Conservation (phyloP, 2,329 filamentous ascomycete genomes). For the Microdochium trichocladiopsis region DNA sequence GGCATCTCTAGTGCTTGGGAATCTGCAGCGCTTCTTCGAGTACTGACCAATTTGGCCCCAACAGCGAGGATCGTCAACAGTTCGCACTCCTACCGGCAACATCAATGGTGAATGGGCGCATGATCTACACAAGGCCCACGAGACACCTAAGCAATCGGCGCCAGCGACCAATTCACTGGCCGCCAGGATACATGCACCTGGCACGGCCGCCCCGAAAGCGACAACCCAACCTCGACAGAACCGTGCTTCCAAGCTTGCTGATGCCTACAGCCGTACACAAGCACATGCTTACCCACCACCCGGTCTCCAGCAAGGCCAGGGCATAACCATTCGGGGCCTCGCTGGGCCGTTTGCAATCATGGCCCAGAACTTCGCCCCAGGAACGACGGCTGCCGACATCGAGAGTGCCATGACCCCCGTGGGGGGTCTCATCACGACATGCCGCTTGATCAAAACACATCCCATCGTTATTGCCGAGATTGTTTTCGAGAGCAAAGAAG, state of each 20-base stretch:
- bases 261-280: conserved; percentile 31
- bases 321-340: conserved; percentile 66
- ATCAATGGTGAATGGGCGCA: conserved; percentile 66
- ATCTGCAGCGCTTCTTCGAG: conserved; percentile 8
- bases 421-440: conserved; percentile 62
- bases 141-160: conserved; percentile 10
- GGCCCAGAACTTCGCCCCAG: conserved; percentile 75
- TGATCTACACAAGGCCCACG: conserved; percentile 50
- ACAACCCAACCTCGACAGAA: conserved; percentile 17
- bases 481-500: conserved; percentile 63
- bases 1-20: conserved; percentile 12
- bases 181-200: conserved; percentile 35
- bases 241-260: conserved; percentile 33
- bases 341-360: conserved; percentile 66
- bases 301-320: conserved; percentile 28
- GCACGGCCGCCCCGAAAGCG: conserved; percentile 17
- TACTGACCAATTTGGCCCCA: conserved; percentile 9
- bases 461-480: conserved; percentile 76
- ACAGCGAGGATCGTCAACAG: conserved; percentile 21
- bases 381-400: conserved; percentile 76
- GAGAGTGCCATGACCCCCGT: conserved; percentile 73
- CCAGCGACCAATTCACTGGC: conserved; percentile 32
- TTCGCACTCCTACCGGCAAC: conserved; percentile 37
- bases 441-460: conserved; percentile 57
- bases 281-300: conserved; percentile 22